phyloP scores from a whole-genome alignment of 2,329 filamentous ascomycete species.

The Cercospora janseana region DNA sequence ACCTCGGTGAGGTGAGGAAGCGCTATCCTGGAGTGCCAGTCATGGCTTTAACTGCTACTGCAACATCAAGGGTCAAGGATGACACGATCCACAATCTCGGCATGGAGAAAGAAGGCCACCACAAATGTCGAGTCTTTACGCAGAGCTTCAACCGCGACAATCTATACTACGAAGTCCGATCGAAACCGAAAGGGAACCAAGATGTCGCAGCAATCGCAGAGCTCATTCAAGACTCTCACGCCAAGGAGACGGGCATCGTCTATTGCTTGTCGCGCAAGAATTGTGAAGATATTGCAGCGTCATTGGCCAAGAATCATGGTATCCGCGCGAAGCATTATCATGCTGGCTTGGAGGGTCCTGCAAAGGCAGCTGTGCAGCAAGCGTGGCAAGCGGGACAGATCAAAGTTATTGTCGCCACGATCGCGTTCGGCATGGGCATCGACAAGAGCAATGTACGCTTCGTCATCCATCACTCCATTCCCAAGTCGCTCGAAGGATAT shows the following conservation, averaged over 20 bases:
- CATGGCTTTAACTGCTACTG: constrained; percentile 93
- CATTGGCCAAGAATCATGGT: constrained; percentile 58
- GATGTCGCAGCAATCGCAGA: constrained; percentile 57
- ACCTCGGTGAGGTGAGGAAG: constrained; percentile 69
- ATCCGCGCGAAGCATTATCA: constrained; percentile 85
- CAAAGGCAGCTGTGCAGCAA: constrained; percentile 70
- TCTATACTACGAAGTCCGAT: constrained; percentile 78
- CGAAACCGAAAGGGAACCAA: constrained; percentile 59
- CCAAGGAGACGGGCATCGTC: constrained; percentile 77
- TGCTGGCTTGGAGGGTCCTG: constrained; percentile 66
- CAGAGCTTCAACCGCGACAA: constrained; percentile 99
- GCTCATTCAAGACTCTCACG: constrained; percentile 69
- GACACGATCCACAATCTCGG: constrained; percentile 91
- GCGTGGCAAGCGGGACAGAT: constrained; percentile 77
- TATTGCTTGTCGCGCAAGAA: constrained; percentile 85
- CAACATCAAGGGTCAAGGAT: constrained; percentile 85
- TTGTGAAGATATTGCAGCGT: constrained; percentile 75
- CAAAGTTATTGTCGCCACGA: constrained; percentile 85
- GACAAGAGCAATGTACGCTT: constrained; percentile 96
- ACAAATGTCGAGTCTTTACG: constrained; percentile 68
- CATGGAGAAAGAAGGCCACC: constrained; percentile 55
- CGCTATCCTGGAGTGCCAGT: constrained; percentile 78
- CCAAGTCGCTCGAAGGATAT: constrained; percentile 95
- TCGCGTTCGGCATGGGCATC: constrained; percentile 99
- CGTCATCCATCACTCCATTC: constrained; percentile 88